Evolutionary conservation across 768 basidiomycete genomes (phyloP).

Genomic region (Cyclocybe cylindracea): DNA sequence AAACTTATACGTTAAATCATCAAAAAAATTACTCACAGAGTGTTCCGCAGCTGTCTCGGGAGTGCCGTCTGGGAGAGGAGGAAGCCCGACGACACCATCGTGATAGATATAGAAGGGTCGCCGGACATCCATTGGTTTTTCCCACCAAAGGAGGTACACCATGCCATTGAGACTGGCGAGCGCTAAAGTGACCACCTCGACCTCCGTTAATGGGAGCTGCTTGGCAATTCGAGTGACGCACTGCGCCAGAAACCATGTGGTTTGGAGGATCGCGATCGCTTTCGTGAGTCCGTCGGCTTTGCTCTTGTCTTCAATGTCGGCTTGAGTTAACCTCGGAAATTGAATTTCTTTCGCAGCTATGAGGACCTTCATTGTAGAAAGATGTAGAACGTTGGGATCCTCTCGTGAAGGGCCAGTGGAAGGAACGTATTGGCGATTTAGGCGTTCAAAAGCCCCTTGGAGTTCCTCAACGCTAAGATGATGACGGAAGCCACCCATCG

Average conservation of each 20-base stretch:
- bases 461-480: background rate
- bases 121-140: background rate
- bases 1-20: too few species aligned
- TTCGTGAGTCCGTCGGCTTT: background rate
- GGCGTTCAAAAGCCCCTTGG: background rate
- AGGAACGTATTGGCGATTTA: background rate
- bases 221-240: background rate
- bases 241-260: background rate
- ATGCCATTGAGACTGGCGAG: background rate
- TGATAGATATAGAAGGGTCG: too few species aligned
- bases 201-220: background rate
- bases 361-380: too few species aligned
- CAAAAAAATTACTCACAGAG: too few species aligned
- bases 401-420: background rate
- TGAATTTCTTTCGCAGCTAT: too few species aligned
- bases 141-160: background rate
- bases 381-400: background rate
- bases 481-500: background rate
- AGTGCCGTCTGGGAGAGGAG: too few species aligned
- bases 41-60: too few species aligned
- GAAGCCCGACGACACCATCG: too few species aligned
- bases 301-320: constrained; percentile 1
- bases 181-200: background rate
- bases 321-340: background rate
- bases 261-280: background rate